Conservation (phyloP, 2,329 filamentous ascomycete species). For the Tolypocladium endophyticum region DNA sequence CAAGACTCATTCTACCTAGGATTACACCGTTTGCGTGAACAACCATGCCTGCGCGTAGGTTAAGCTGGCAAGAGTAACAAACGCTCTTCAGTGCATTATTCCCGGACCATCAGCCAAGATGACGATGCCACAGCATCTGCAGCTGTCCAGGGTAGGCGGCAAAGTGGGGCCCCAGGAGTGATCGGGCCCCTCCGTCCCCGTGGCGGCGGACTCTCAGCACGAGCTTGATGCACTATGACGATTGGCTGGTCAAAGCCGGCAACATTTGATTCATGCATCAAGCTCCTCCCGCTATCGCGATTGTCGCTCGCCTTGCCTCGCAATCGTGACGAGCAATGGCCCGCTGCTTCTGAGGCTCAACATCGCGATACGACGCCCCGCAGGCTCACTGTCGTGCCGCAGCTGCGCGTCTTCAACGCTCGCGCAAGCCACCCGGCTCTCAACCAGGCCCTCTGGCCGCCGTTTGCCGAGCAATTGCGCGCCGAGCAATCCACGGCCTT, state of each 20-base stretch:
- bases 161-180: neutral
- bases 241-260: conserved; percentile 1
- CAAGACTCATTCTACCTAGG: too few species aligned
- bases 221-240: conserved; percentile 3
- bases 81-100: too few species aligned
- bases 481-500: neutral
- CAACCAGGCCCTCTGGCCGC: neutral
- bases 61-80: neutral
- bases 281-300: neutral
- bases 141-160: too few species aligned
- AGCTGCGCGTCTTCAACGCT: neutral
- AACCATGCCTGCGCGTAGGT: too few species aligned
- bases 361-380: neutral
- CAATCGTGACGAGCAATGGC: neutral
- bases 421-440: neutral
- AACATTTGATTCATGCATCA: neutral
- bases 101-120: neutral
- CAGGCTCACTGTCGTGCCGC: neutral
- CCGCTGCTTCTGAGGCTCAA: neutral
- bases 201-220: neutral
- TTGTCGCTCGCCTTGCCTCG: neutral
- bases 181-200: neutral
- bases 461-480: neutral
- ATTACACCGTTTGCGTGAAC: too few species aligned
- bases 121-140: too few species aligned